Conservation (phyloP, 1,284 basidiomycete species). For the Taiwanofungus camphoratus region DNA sequence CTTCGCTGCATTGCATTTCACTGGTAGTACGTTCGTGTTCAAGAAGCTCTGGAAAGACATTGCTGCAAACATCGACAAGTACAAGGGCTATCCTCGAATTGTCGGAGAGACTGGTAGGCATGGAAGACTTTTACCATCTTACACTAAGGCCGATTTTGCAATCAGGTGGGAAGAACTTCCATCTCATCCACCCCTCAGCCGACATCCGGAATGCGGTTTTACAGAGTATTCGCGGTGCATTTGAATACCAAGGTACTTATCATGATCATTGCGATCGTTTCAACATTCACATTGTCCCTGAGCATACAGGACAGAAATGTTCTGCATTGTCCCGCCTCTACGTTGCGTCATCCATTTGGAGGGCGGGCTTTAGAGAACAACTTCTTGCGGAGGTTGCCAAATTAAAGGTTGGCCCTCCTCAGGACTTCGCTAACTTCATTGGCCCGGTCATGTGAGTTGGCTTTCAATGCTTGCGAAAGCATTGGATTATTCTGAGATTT, state of each 20-base stretch:
- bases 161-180: constrained; percentile 94
- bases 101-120: constrained; percentile 82
- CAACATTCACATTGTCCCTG: too few relatives aligned
- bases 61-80: constrained; percentile 79
- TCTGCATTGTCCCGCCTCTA: constrained; percentile 91
- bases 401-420: constrained; percentile 80
- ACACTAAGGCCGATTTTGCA: background rate
- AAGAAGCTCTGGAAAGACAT: constrained; percentile 96
- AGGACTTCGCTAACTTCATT: constrained; percentile 85
- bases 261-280: too few relatives aligned
- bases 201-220: constrained; percentile 85
- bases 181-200: constrained; percentile 85
- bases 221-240: constrained; percentile 86
- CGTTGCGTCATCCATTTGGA: constrained; percentile 86
- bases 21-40: constrained; percentile 94
- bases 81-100: constrained; percentile 88
- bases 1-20: constrained; percentile 95
- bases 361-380: constrained; percentile 80
- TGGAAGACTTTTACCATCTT: background rate
- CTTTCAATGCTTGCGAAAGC: background rate
- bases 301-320: constrained; percentile 81
- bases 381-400: constrained; percentile 72
- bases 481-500: background rate
- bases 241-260: constrained; percentile 87
- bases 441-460: constrained; percentile 87